Conservation (phyloP, 2,329 filamentous ascomycete genomes). For the Zymoseptoria pseudotritici region DNA sequence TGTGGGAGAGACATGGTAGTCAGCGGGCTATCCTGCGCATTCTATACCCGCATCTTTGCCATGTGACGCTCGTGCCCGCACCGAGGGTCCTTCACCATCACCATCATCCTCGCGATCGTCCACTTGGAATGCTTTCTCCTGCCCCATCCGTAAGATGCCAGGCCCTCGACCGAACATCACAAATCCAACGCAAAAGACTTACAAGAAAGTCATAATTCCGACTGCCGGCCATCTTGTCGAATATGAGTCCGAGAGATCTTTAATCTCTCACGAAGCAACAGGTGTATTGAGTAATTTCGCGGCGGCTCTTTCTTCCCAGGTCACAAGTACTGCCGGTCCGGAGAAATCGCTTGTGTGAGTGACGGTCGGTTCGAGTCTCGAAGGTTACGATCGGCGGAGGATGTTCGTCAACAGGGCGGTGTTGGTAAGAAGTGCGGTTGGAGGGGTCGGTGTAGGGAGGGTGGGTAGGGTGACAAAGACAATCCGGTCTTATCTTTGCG, state of each 20-base stretch:
- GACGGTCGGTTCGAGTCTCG: not conserved
- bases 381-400: not conserved
- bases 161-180: not conserved
- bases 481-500: not conserved
- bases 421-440: not conserved
- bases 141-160: not conserved
- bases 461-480: not conserved
- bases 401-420: not conserved
- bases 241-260: not conserved
- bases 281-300: not conserved
- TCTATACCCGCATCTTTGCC: not conserved
- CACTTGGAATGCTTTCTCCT: not conserved
- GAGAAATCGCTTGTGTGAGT: not conserved
- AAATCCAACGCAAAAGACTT: conserved; percentile 33
- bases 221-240: conserved; percentile 76
- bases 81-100: not conserved
- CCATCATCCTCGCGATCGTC: not conserved
- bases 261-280: not conserved
- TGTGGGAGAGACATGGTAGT: conserved; percentile 33
- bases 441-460: not conserved
- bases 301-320: not conserved
- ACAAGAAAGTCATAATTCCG: conserved; percentile 99
- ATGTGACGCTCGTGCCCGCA: not conserved
- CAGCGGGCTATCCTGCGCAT: conserved; percentile 1
- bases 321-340: not conserved